Evolutionary conservation across 495 filamentous ascomycete species (phyloP).

Genomic region (Xeromyces bisporus): DNA sequence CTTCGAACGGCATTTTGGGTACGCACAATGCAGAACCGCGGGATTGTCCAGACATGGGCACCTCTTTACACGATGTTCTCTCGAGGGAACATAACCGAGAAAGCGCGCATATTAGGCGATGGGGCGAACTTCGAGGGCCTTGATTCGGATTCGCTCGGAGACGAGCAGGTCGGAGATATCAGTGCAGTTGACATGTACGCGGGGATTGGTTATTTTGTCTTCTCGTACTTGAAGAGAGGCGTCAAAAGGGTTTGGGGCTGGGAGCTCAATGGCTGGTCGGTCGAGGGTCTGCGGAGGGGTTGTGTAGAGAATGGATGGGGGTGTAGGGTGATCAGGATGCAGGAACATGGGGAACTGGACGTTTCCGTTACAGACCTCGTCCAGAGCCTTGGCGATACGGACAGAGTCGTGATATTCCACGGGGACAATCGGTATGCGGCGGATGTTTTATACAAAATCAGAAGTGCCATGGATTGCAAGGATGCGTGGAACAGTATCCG

Average conservation of each 20-base stretch:
- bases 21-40: slow-evolving; percentile 53
- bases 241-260: slow-evolving; percentile 57
- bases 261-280: slow-evolving; percentile 80
- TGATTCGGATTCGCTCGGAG: slow-evolving; percentile 12
- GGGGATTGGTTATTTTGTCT: slow-evolving; percentile 85
- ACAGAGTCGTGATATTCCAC: slow-evolving; percentile 46
- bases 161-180: slow-evolving; percentile 13
- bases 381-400: slow-evolving; percentile 12
- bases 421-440: slow-evolving; percentile 48
- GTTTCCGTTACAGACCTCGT: slow-evolving; percentile 13
- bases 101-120: slow-evolving; percentile 46
- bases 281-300: slow-evolving; percentile 63
- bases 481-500: slow-evolving; percentile 20
- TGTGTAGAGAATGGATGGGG: slow-evolving; percentile 50
- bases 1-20: slow-evolving; percentile 55
- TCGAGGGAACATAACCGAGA: slow-evolving; percentile 77
- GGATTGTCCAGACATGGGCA: slow-evolving; percentile 71
- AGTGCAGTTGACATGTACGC: slow-evolving; percentile 72
- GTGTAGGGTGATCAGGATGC: slow-evolving; percentile 30
- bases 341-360: slow-evolving; percentile 11
- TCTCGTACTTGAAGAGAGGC: slow-evolving; percentile 59
- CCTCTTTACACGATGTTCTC: slow-evolving; percentile 85
- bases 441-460: slow-evolving; percentile 22
- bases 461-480: slow-evolving; percentile 8
- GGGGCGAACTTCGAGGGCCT: slow-evolving; percentile 15